Evolutionary conservation across 768 basidiomycete genomes (phyloP).

Genomic region (Strobilomyces confusus): DNA sequence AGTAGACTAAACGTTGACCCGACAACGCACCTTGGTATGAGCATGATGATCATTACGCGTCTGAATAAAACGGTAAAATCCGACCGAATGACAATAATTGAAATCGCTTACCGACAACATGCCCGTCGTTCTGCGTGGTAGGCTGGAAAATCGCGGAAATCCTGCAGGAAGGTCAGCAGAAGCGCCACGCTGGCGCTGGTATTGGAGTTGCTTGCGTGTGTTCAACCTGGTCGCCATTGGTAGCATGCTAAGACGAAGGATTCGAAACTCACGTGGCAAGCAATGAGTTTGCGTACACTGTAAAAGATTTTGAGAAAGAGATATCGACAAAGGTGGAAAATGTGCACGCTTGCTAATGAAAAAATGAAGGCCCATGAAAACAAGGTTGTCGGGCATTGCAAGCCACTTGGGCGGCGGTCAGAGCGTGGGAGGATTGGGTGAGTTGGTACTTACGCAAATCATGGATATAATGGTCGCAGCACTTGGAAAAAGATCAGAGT

Average conservation of each 20-base stretch:
- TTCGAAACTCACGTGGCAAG: constrained; percentile 36
- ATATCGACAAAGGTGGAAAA: not conserved
- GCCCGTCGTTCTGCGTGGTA: constrained; percentile 11
- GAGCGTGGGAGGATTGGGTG: not conserved
- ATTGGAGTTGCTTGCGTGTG: constrained; percentile 32
- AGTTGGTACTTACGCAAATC: constrained; percentile 35
- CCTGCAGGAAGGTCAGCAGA: constrained; percentile 28
- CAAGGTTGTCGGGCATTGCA: constrained; percentile 41
- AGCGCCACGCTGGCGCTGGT: constrained; percentile 27
- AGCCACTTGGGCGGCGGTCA: constrained; percentile 37
- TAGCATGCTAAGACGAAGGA: not conserved
- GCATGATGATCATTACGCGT: constrained; percentile 8
- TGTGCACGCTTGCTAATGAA: constrained; percentile 48
- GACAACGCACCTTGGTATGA: constrained; percentile 18
- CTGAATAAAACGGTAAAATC: not conserved
- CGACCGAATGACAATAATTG: not conserved
- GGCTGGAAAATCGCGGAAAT: constrained; percentile 20
- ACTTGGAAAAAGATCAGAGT: constrained; percentile 17
- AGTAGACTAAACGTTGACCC: not conserved
- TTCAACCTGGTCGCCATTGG: constrained; percentile 30
- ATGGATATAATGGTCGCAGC: constrained; percentile 40
- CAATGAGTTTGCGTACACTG: constrained; percentile 51
- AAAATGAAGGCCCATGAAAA: constrained; percentile 53
- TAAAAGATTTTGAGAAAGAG: not conserved
- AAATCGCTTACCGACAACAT: constrained; percentile 12